Evolutionary conservation across 139 green algal species (phyloP), one percentile per base, ranked within the genome.

Genomic region (Chlorella sp.): DNA sequence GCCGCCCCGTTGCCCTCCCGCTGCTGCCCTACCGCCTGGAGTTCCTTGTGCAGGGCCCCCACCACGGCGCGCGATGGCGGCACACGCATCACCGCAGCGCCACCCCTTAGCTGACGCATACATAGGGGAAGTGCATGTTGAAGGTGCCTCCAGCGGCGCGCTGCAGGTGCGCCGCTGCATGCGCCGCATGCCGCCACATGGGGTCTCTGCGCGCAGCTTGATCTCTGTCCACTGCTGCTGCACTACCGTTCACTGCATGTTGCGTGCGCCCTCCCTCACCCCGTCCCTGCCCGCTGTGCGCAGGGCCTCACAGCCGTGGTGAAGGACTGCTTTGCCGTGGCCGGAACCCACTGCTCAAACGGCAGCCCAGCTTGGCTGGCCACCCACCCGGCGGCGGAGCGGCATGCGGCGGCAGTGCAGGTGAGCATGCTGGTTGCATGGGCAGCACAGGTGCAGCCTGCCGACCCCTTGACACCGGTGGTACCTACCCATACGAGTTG

Each of bases 301-400:
- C 51, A 38, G 4, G 84, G 84, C 41, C 64, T 85, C 7, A 85
- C 60, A 11, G 74, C 87, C 55, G 85, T 86, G 16, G 89, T 86
- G 32, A 93, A 93, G 60, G 89, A 93, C 60, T 75, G 88, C 28
- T 93, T 87, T 74, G 88, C 92, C n/a, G 73, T 93, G 16, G 65
- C 65, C 26, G 91, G 93, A 1, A 83, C 93, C 71, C 80, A 85
- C 12, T 98, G 94, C 23, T 93, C 92, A 3, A 96, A 94, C 76
- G 96, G 96, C 73, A 94, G 93, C 74, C 96, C 96, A 0, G 75
- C 74, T 0, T 99, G 96, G 95, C 84, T 89, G 0, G 87, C 84
- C 1, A 96, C 93, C 0, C 93, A 98, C 74, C 67, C 89, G 13
- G 67, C 86, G 0, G 92, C 95, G 1, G 64, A 71, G 2, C 56